These are phyloP conservation scores for Salix udensis DNA, from an alignment of 345 rosid species.

Conservation along the genomic window DNA sequence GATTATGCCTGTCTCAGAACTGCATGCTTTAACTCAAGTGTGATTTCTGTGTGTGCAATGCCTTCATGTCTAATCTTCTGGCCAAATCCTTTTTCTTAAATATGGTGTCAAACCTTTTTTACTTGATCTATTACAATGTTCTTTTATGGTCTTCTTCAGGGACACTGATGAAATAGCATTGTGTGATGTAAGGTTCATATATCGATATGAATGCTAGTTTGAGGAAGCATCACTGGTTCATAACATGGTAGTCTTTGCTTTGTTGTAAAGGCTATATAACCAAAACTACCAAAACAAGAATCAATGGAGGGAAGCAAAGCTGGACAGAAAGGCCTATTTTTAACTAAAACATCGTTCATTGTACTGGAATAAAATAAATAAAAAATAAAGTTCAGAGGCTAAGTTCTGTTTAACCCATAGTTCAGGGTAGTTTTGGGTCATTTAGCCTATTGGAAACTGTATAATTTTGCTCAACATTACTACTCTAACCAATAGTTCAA, in stretches of 20 bases:
- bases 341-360: too few relatives aligned
- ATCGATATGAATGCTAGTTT: not conserved
- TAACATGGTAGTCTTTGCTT: not conserved
- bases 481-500: not conserved
- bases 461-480: not conserved
- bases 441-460: not conserved
- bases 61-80: not conserved
- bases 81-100: not conserved
- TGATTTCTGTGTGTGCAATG: not conserved
- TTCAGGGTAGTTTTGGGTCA: too few relatives aligned
- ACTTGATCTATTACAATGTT: not conserved
- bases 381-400: too few relatives aligned
- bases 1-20: not conserved
- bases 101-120: not conserved
- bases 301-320: too few relatives aligned
- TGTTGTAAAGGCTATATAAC: not conserved
- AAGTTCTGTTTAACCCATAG: too few relatives aligned
- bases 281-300: not conserved
- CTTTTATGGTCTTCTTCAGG: not conserved
- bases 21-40: not conserved
- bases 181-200: not conserved
- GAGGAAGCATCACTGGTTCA: not conserved
- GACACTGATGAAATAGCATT: not conserved
- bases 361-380: too few relatives aligned
- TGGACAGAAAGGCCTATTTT: too few relatives aligned